Conservation (phyloP, 306 rosid species). For the Fagus sylvatica region DNA sequence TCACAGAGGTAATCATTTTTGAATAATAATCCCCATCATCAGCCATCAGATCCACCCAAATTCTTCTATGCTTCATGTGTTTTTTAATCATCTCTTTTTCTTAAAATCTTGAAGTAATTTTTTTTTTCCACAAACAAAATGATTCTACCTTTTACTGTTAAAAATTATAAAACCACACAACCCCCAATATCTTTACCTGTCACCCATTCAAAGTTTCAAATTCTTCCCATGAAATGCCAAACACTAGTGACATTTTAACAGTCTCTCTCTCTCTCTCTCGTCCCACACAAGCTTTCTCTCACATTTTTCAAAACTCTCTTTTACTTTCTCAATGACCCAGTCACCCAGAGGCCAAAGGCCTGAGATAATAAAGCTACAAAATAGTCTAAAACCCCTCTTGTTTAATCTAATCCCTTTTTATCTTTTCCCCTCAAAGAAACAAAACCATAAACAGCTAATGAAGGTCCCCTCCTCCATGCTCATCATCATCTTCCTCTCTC, state of each 20-base stretch:
- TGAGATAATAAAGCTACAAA: slow-evolving; percentile 24
- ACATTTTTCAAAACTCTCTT: slow-evolving; percentile 55
- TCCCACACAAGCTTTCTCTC: slow-evolving; percentile 11
- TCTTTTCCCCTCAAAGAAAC: slow-evolving; percentile 15
- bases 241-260: slow-evolving; percentile 60
- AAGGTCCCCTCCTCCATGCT: slow-evolving; percentile 41
- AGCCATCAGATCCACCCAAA: slow-evolving; percentile 32
- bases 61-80: slow-evolving; percentile 2
- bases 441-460: slow-evolving; percentile 33
- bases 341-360: neutral
- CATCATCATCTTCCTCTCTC: slow-evolving; percentile 39
- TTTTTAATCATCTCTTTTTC: slow-evolving; percentile 2
- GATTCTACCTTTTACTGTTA: slow-evolving; percentile 52
- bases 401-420: slow-evolving; percentile 24
- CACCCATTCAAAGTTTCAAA: slow-evolving; percentile 54
- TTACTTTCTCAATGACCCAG: slow-evolving; percentile 33
- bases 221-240: slow-evolving; percentile 52
- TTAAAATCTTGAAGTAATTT: neutral
- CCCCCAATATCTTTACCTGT: slow-evolving; percentile 55
- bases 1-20: slow-evolving; percentile 77
- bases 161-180: slow-evolving; percentile 41
- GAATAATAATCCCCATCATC: slow-evolving; percentile 89
- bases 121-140: slow-evolving; percentile 48
- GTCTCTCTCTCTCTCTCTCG: slow-evolving; percentile 38
- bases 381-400: slow-evolving; percentile 21